Evolutionary conservation across 2,329 filamentous ascomycete genomes (phyloP).

Genomic region (Trichophyton rubrum): DNA sequence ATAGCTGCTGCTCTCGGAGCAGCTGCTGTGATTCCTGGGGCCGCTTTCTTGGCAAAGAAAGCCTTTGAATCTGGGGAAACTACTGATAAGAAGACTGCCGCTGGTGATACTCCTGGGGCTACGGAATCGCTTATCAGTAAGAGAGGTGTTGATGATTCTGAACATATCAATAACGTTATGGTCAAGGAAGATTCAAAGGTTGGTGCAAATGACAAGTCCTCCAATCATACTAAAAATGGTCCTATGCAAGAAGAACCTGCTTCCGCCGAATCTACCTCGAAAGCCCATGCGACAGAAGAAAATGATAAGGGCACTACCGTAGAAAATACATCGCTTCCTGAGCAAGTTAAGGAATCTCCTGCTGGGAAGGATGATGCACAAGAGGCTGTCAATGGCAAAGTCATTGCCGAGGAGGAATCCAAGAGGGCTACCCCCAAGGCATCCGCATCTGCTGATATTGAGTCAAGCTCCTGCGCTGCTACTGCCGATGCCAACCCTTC

Average conservation of each 20-base stretch:
- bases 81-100: not conserved
- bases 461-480: slow-evolving; percentile 7
- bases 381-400: not conserved
- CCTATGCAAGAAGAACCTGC: not conserved
- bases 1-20: not conserved
- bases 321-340: not conserved
- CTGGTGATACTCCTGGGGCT: not conserved
- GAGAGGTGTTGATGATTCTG: not conserved
- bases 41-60: not conserved
- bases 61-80: not conserved
- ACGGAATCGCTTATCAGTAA: not conserved
- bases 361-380: not conserved
- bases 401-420: not conserved
- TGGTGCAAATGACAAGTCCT: not conserved
- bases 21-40: not conserved
- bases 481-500: not conserved
- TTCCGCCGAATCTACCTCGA: not conserved
- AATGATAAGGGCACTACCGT: not conserved
- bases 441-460: slow-evolving; percentile 9
- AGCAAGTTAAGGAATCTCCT: not conserved
- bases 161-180: not conserved
- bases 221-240: not conserved
- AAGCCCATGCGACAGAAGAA: not conserved
- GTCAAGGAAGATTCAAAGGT: not conserved
- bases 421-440: slow-evolving; percentile 5